These are phyloP conservation scores for Lizonia empirigonia DNA, from an alignment of 2,329 filamentous ascomycete species.

Conservation along the genomic window DNA sequence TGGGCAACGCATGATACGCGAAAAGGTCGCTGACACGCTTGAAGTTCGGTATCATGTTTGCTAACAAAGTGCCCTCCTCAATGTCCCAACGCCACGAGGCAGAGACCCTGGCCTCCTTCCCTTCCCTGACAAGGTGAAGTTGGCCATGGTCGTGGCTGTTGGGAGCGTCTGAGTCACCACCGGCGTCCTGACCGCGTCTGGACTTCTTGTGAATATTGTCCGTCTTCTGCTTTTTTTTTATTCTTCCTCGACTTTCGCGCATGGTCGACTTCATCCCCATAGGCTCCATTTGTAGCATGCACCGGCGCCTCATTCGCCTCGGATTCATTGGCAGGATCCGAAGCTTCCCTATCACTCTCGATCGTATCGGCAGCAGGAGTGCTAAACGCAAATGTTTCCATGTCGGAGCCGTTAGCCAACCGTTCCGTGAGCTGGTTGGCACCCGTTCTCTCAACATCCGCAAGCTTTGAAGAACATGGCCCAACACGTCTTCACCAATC, in stretches of 20 bases:
- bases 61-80: conserved; percentile 3
- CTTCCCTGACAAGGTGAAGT: neutral
- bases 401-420: neutral
- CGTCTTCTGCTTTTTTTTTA: too few species aligned
- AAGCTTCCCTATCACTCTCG: neutral
- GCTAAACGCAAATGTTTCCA: neutral
- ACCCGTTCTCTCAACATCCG: neutral
- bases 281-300: neutral
- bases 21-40: conserved; percentile 28
- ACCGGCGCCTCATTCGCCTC: too few species aligned
- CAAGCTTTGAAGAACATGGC: neutral
- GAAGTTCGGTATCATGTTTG: conserved; percentile 18
- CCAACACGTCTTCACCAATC: conserved; percentile 6
- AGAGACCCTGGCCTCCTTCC: conserved; percentile 23
- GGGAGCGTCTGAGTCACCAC: neutral
- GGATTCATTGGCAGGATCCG: neutral
- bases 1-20: conserved; percentile 32
- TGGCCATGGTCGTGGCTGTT: neutral
- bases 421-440: conserved; percentile 2
- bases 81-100: conserved; percentile 32
- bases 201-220: neutral
- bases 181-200: neutral
- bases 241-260: neutral
- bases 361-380: neutral
- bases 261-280: neutral